Conservation (phyloP, 306 rosid species). For the Albizia julibrissin region DNA sequence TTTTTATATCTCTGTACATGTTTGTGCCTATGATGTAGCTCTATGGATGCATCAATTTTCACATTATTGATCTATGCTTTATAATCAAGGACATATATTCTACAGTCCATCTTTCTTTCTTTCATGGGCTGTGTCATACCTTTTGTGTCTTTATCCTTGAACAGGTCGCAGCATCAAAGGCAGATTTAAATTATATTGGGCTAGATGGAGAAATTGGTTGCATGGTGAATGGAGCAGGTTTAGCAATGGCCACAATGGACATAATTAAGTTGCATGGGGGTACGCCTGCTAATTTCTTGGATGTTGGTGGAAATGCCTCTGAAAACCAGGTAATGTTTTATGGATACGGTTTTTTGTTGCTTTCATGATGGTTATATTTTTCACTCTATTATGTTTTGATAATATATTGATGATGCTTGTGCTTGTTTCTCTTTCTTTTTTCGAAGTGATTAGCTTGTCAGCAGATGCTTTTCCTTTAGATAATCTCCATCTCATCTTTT, state of each 20-base stretch:
- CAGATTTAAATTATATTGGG: constrained; percentile 93
- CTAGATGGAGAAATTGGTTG: constrained; percentile 99
- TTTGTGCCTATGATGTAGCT: constrained; percentile 15
- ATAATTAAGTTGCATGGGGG: constrained; percentile 95
- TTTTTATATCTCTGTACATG: not conserved
- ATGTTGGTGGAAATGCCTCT: constrained; percentile 98
- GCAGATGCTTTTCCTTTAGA: constrained; percentile 2
- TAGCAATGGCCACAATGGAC: constrained; percentile 99
- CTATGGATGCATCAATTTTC: constrained; percentile 20
- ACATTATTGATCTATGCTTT: constrained; percentile 9
- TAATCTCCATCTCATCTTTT: constrained; percentile 2
- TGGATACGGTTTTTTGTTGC: not conserved
- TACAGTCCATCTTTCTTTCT: constrained; percentile 10
- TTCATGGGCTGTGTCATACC: not conserved
- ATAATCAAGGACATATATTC: constrained; percentile 13
- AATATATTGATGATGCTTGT: not conserved
- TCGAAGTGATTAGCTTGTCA: not conserved
- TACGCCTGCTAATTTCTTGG: constrained; percentile 98
- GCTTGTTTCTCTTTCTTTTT: not conserved
- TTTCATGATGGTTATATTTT: constrained; percentile 18
- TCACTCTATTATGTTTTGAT: constrained; percentile 12
- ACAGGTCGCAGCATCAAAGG: constrained; percentile 95
- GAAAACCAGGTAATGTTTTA: constrained; percentile 82
- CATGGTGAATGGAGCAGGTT: constrained; percentile 99
- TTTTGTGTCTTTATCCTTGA: constrained; percentile 31